phyloP scores from a whole-genome alignment of 805 yeast genomes.

The Hanseniaspora lachancei region DNA sequence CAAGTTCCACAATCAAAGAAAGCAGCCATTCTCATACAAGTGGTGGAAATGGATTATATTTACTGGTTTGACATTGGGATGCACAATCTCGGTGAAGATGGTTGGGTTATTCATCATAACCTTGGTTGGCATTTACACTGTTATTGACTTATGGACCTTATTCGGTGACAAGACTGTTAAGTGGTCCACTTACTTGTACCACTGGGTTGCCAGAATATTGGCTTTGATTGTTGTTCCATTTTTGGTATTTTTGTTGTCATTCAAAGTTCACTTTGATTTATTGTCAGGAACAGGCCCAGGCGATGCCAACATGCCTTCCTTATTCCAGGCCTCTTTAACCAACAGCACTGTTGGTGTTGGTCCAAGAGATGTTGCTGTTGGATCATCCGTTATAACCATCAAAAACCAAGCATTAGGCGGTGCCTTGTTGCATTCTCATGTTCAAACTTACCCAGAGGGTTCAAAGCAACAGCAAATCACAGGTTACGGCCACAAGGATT shows the following conservation, averaged over 20 bases:
- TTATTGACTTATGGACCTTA: slow-evolving; percentile 73
- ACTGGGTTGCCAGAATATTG: slow-evolving; percentile 55
- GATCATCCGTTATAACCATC: slow-evolving; percentile 35
- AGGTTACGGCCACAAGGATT: slow-evolving; percentile 78
- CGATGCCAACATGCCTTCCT: slow-evolving; percentile 62
- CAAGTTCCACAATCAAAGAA: slow-evolving; percentile 38
- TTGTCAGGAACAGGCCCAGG: slow-evolving; percentile 71
- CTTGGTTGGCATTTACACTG: slow-evolving; percentile 78
- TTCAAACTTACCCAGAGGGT: slow-evolving; percentile 77
- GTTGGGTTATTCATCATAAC: slow-evolving; percentile 87
- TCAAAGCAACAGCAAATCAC: slow-evolving; percentile 91
- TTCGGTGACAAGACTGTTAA: slow-evolving; percentile 54
- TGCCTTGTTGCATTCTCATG: slow-evolving; percentile 75
- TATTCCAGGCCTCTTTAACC: slow-evolving; percentile 64
- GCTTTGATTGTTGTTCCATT: slow-evolving; percentile 56
- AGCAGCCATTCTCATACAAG: slow-evolving; percentile 45
- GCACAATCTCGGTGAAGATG: slow-evolving; percentile 88
- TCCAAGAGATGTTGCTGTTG: slow-evolving; percentile 61
- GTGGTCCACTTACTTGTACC: slow-evolving; percentile 38
- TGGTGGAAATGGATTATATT: slow-evolving; percentile 93
- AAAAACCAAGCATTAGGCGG: slow-evolving; percentile 64
- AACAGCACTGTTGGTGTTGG: slow-evolving; percentile 53
- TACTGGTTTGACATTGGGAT: slow-evolving; percentile 79
- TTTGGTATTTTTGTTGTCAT: slow-evolving; percentile 47
- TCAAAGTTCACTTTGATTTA: slow-evolving; percentile 64